These are phyloP conservation scores for Rhynchosporium agropyri DNA, from an alignment of 2,329 filamentous ascomycete species.

Conservation along the genomic window DNA sequence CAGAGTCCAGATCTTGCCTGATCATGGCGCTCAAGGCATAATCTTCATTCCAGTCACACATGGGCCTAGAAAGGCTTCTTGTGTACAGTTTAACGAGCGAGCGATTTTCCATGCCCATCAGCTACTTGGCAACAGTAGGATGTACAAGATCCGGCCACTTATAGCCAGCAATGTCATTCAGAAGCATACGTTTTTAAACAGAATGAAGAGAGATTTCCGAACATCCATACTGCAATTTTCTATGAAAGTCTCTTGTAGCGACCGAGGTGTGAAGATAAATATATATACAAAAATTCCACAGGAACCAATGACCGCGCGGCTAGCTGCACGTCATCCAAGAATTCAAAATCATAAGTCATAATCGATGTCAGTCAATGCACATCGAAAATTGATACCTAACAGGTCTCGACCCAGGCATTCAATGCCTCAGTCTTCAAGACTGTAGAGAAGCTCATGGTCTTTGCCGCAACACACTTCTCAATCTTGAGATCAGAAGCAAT, in stretches of 20 bases:
- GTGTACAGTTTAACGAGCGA: too few relatives aligned
- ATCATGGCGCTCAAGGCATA: too few relatives aligned
- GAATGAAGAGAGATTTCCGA: not conserved
- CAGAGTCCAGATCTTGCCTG: too few relatives aligned
- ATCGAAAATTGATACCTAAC: constrained; percentile 15
- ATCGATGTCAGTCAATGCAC: not conserved
- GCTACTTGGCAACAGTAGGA: too few relatives aligned
- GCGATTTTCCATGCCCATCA: too few relatives aligned
- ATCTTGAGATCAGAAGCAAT: constrained; percentile 14
- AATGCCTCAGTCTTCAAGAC: constrained; percentile 29
- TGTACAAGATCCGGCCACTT: too few relatives aligned
- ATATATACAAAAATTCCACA: constrained; percentile 4
- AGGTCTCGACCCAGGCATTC: constrained; percentile 28
- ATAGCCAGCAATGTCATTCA: too few relatives aligned
- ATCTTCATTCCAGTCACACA: too few relatives aligned
- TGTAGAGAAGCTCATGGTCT: constrained; percentile 29
- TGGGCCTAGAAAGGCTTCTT: too few relatives aligned
- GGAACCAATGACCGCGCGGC: not conserved
- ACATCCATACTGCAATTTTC: not conserved
- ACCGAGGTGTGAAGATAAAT: not conserved
- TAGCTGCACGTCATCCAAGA: constrained; percentile 1
- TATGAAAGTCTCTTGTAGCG: not conserved
- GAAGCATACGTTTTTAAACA: not conserved
- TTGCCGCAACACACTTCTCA: constrained; percentile 15
- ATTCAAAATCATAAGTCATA: constrained; percentile 3